Base-by-base conservation (phyloP, 129 eudicot genomes). In the Artemisia annua region DNA sequence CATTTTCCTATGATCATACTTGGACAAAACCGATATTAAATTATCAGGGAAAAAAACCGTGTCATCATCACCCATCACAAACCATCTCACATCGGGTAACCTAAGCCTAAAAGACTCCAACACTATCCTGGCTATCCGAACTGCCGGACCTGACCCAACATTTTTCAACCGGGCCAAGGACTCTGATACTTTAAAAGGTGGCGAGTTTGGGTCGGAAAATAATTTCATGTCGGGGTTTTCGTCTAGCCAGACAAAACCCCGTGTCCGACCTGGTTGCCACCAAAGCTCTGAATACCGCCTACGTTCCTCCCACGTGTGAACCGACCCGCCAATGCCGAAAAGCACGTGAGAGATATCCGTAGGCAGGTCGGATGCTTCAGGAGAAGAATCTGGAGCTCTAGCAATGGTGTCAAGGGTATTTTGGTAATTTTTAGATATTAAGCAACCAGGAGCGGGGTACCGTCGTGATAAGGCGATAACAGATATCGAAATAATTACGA, bases 11-110 rank as follows among this genome's bases (percentile, higher is more conserved):
- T 94, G 87, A 68, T 94, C 98, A 58, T 93, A 90, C 69, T 48
- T 87, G 15, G 75, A 52, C 24, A 94, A 77, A 54, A 94, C 91
- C 69, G 85, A 19, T 24, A 81, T 93, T 15, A 94, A 72, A 68
- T 94, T 94, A 0, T 94, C 96, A 0, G 75, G 8, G 53, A 88
- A 94, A 56, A 94, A 94, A 67, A 90, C 89, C 50, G 98, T 94
- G 44, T 94, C 98, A 48, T 94, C 98, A 60, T 94, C 98, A 0
- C 98, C 98, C 98, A 94, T 87, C 5, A 94, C 98, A 66, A 90
- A 88, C 98, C 98, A 94, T 67, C 96, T 75, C 65, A 86, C 97
- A 19, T 74, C 73, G 2, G 92, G 87, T 43, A 86, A 63, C 69
- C 93, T 82, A 46, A 79, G 77, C 70, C 80, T 75, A 64, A 86